These are phyloP conservation scores for Alternaria solani DNA, from an alignment of 2,329 filamentous ascomycete genomes.

Conservation along the genomic window DNA sequence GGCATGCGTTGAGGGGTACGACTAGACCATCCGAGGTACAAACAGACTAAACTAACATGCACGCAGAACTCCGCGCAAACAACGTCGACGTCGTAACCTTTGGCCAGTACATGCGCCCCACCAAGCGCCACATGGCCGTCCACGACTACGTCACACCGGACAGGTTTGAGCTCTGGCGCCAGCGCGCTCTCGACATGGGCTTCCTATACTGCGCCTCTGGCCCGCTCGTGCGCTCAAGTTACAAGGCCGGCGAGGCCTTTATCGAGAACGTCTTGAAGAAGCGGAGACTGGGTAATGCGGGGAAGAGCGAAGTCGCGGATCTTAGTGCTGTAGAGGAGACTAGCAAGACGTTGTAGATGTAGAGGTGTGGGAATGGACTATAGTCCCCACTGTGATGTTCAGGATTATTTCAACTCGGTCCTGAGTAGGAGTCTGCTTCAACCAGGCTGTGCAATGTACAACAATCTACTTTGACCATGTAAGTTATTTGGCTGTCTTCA, in stretches of 20 bases:
- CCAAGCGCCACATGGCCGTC: slow-evolving; percentile 96
- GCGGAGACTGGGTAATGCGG: slow-evolving; percentile 41
- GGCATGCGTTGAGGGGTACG: slow-evolving; percentile 74
- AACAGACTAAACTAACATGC: slow-evolving; percentile 7
- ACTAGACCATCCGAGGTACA: neutral
- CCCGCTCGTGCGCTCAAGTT: slow-evolving; percentile 90
- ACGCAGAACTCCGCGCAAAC: slow-evolving; percentile 74
- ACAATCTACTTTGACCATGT: neutral
- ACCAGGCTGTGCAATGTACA: slow-evolving; percentile 4
- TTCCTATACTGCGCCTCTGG: slow-evolving; percentile 97
- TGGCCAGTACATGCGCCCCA: slow-evolving; percentile 99
- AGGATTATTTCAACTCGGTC: neutral
- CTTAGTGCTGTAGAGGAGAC: slow-evolving; percentile 13
- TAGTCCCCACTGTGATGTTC: neutral
- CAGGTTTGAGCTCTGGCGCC: slow-evolving; percentile 89
- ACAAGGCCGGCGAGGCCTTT: slow-evolving; percentile 98
- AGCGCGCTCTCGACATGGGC: slow-evolving; percentile 89
- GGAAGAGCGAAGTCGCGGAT: slow-evolving; percentile 19
- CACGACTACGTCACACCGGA: slow-evolving; percentile 93
- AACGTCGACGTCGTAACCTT: slow-evolving; percentile 96
- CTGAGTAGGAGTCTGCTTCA: slow-evolving; percentile 8
- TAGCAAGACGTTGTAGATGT: slow-evolving; percentile 5
- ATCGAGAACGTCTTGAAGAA: slow-evolving; percentile 98
- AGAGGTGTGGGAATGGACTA: neutral
- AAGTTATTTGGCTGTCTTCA: neutral